Evolutionary conservation across 768 basidiomycete genomes (phyloP), one percentile per base, ranked within the genome.

Genomic region (Amyloporia xantha): DNA sequence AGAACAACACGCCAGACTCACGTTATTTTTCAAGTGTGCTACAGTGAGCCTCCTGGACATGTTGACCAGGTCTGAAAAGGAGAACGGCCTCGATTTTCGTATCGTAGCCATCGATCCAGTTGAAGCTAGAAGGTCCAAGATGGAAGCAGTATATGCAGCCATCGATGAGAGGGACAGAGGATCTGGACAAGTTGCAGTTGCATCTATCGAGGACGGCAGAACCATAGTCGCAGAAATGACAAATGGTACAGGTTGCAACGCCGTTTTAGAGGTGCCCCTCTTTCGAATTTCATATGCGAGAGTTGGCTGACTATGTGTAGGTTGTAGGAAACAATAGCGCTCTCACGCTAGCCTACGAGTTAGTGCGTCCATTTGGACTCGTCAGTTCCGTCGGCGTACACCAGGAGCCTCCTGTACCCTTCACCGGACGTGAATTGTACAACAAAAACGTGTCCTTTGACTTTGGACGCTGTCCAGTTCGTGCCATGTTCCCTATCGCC

Each of bases 381-480:
- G 82, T 89, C 54, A 73, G 74, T 26, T 87, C 86, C 5, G 85
- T 90, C 2, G 86, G 87, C 6, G 84, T 85, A 9, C 85, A 88
- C 50, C 75, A 79, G 47, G 70, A 65, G 42, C 67, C 67, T 1
- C 70, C 63, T 19, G 54, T 86, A 33, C 82, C 83, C 1, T 78
- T 82, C 55, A 78, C 73, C 7, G 74, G 76, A 19, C 59, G 60
- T 5, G 70, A 82, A 37, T 59, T 82, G 48, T 91, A 90, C 64
- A 70, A 82, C 70, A 86, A 87, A 66, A 91, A 90, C 62, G 74
- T 88, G 5, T 85, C 83, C 1, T 69, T 88, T 21, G 82, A 87
- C 57, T 91, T 90, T 60, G 89, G 89, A 7, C 78, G 87, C 7
- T 90, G 87, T 55, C 88, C 86, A 13, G 86, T 86, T 4, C 78